Evolutionary conservation across 768 basidiomycete genomes (phyloP), one percentile per base, ranked within the genome.

Genomic region (Symmetrospora coprosmae): DNA sequence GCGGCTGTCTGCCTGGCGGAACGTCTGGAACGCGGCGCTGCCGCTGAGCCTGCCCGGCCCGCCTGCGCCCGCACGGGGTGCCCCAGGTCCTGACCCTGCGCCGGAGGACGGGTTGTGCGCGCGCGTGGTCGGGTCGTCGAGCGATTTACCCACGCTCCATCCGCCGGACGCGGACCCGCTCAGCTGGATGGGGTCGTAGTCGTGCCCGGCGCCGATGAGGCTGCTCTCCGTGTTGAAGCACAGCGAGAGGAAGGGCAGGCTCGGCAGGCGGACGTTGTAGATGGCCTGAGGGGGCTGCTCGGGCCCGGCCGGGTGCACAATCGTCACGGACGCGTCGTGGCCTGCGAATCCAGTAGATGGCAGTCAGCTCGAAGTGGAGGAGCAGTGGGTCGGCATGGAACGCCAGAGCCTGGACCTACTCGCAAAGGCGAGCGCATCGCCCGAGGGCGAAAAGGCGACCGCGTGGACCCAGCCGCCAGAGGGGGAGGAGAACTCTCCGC

Each of bases 391-490:
- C 30, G 28, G 37, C 21, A 16, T 7, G 40, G 46, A 52, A 41
- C 21, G 2, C n/a, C n/a, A n/a, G n/a, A n/a, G n/a, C n/a, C n/a
- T n/a, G n/a, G 21, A 78, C 88, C 73, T 66, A 94, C 92, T 85
- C 47, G 84, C 85, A 72, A 91, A 99, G 1, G 91, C 94, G 56
- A 99, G 78, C 0, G 80, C 79, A 67, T 97, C 86, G n/a, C 94
- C 94, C 8, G 86, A 87, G 3, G 92, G 94, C 23, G 92, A 97
- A 76, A 99, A 99, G 1, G 83, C 86, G 47, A 97, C 87, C 19
- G 85, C 77, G 67, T 97, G 94, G 1, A 99, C 90, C 94, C 94
- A 99, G 11, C 94, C 94, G 38, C 94, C 94, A 39, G 83, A 80
- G 0, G 87, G 83, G 67, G 84, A 87, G 35, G 78, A 71, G 71